A percentile compares a stretch with the other conserved stretches of the same genome.
Conservation (phyloP, 257 asterid species). For the Solanum phureja region DNA sequence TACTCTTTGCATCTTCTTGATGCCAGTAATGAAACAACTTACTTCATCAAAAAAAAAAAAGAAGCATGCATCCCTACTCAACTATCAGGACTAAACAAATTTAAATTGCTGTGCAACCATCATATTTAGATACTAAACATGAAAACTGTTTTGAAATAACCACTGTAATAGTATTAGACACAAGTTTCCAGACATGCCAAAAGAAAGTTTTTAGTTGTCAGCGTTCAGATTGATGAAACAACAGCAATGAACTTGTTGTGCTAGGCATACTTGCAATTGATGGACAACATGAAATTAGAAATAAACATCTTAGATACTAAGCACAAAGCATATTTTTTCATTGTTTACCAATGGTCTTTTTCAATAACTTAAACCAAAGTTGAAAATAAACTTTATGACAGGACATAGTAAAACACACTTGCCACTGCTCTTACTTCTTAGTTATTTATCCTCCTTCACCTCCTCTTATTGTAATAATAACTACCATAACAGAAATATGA, state of each 20-base stretch:
- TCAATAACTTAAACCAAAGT: background rate
- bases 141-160: background rate
- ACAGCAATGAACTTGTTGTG: background rate
- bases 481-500: background rate
- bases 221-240: background rate
- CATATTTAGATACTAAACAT: background rate
- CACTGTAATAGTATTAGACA: background rate
- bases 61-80: background rate
- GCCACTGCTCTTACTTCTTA: background rate
- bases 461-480: background rate
- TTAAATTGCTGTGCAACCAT: background rate
- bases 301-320: background rate
- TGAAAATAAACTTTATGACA: background rate
- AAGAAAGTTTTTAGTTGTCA: background rate
- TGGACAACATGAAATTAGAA: background rate
- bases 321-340: background rate
- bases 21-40: too few species aligned
- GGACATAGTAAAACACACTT: background rate
- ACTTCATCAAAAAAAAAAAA: too few species aligned
- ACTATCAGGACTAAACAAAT: background rate
- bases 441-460: background rate
- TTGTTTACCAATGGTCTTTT: background rate
- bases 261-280: background rate
- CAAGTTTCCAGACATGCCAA: background rate
- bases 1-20: too few species aligned